Base-by-base conservation (phyloP, 768 basidiomycete species). In the Stropharia rugosoannulata region DNA sequence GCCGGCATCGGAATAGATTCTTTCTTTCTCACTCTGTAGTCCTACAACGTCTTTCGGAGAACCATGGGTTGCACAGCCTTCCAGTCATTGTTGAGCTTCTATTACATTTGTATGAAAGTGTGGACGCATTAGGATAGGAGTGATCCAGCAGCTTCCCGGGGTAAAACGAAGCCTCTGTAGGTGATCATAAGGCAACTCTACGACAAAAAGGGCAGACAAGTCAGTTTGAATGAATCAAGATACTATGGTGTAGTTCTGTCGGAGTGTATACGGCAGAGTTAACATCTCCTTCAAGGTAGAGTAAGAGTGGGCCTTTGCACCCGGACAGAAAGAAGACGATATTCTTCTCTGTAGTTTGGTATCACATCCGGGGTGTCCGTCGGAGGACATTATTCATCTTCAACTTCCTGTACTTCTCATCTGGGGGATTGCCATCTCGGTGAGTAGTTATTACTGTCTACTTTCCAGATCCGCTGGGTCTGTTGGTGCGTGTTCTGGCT, bases 391-490 rank as follows among this genome's bases (percentile, higher is more conserved):
- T 10, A 32, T 32, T 10, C 29, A 32, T 10, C 29, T 22, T 22
- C 22, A 22, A 22, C 4, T 22, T 22, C 22, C 22, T 22, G 22
- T 5, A 12, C 7, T n/a, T 15, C 22, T 7, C 5, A 27, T 27
- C 45, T 22, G 29, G 9, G 45, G 22, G 10, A 39, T 29, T 49
- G 22, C 13, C 39, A 27, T n/a, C 16, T 16, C 49, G n/a, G 32
- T 16, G 27, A 29, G 19, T 13, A 12, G 10, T 16, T 18, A 13
- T 59, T 58, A 59, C 42, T 62, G 58, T 49, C 64, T 45, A 44
- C 66, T 62, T 49, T 60, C 46, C 41, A 54, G 47, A 27, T 59
- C 58, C 9, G 59, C 43, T 48, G 64, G 40, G 35, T 51, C 47
- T 12, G 57, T 51, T 56, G 64, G 15, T 51, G 54, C 16, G 37